Percentiles rank a stretch among this genome's conserved stretches.
phyloP scores from a whole-genome alignment of 148 eudicot species.

The Dysphania ambrosioides region DNA sequence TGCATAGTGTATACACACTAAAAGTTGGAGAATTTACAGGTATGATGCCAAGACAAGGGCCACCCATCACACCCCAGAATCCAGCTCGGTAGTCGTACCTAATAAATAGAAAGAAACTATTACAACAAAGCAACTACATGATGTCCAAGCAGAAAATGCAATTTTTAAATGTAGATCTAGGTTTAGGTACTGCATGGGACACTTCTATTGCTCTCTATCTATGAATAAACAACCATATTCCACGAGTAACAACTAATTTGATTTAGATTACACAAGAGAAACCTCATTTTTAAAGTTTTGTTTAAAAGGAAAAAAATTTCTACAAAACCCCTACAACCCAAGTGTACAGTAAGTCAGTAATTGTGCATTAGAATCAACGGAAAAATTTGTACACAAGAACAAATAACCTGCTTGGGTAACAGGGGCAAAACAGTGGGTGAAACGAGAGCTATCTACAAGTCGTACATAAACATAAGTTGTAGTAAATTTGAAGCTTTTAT shows the following conservation, averaged over 20 bases:
- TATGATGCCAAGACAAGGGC: slow-evolving; percentile 93
- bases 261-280: background rate
- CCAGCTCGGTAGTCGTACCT: slow-evolving; percentile 98
- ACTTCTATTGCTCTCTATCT: background rate
- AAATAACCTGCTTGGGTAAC: background rate
- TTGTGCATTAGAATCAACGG: background rate
- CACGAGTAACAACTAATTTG: background rate
- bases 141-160: background rate
- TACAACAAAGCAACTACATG: background rate
- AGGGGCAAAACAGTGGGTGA: background rate
- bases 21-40: slow-evolving; percentile 57
- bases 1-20: background rate
- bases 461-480: background rate
- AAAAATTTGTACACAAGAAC: background rate
- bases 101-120: slow-evolving; percentile 17
- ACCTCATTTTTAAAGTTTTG: background rate
- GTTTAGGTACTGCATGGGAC: background rate
- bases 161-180: no score
- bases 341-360: background rate
- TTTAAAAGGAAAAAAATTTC: no score
- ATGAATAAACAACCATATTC: background rate
- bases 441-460: background rate
- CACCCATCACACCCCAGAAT: slow-evolving; percentile 96
- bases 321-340: no score
- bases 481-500: background rate